These are phyloP conservation scores for Saccharomycopsis hybrid DNA, from an alignment of 1,139 yeast species.

Conservation along the genomic window DNA sequence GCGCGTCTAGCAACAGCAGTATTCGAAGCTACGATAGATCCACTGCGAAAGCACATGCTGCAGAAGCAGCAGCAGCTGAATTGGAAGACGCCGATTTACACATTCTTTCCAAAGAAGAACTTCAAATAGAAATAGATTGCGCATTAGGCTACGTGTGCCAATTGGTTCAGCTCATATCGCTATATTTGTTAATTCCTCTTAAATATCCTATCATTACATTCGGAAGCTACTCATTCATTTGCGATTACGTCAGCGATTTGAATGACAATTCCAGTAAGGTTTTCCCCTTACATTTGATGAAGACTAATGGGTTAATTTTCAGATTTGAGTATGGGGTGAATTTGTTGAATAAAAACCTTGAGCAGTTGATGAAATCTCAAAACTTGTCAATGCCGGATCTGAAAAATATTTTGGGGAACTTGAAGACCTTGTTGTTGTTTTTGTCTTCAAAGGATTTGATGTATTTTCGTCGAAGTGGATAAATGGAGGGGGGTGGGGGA, in stretches of 20 bases:
- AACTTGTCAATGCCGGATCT: slow-evolving; percentile 16
- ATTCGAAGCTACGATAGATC: background rate
- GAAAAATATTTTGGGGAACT: slow-evolving; percentile 19
- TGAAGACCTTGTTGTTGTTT: slow-evolving; percentile 20
- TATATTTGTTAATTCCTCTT: slow-evolving; percentile 18
- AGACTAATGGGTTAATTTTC: slow-evolving; percentile 7
- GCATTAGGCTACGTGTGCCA: slow-evolving; percentile 19
- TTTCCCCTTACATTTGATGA: slow-evolving; percentile 18
- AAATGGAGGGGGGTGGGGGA: too few relatives aligned
- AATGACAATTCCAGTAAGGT: slow-evolving; percentile 7
- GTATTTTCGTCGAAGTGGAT: background rate
- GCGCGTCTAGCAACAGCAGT: background rate
- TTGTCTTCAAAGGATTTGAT: slow-evolving; percentile 15
- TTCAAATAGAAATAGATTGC: slow-evolving; percentile 20
- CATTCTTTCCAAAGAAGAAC: slow-evolving; percentile 12
- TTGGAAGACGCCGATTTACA: slow-evolving; percentile 7
- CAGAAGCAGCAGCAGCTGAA: too few relatives aligned
- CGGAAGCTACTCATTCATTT: slow-evolving; percentile 18
- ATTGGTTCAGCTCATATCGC: slow-evolving; percentile 14
- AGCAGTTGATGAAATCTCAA: slow-evolving; percentile 17
- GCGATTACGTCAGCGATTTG: slow-evolving; percentile 20
- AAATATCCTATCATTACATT: slow-evolving; percentile 19
- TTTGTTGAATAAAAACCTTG: slow-evolving; percentile 18
- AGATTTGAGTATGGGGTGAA: slow-evolving; percentile 19
- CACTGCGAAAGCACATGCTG: too few relatives aligned